A percentile compares a stretch with the other conserved stretches of the same genome.
Conservation (phyloP, 2,329 filamentous ascomycete species). For the Pestalotiopsis sp. region DNA sequence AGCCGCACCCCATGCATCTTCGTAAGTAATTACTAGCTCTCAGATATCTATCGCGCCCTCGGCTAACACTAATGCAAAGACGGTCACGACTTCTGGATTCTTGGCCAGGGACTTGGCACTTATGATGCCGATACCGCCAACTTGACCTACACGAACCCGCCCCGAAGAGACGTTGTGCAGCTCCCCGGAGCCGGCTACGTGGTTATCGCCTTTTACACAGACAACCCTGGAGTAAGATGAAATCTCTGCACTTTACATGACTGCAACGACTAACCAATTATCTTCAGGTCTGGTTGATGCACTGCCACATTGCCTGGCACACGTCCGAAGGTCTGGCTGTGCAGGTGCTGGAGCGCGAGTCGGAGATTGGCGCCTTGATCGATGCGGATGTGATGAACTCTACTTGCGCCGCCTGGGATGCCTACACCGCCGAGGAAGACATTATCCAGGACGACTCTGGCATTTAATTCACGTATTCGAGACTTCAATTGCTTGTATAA, state of each 20-base stretch:
- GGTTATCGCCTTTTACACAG: conserved; percentile 50
- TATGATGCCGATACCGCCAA: conserved; percentile 30
- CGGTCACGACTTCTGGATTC: conserved; percentile 43
- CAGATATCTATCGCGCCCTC: neutral
- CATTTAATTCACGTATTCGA: conserved; percentile 23
- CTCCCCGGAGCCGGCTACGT: conserved; percentile 48
- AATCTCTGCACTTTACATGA: neutral
- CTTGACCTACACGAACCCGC: conserved; percentile 44
- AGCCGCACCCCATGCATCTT: conserved; percentile 42
- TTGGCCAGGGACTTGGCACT: conserved; percentile 33
- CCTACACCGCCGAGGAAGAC: conserved; percentile 23
- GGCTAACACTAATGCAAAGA: conserved; percentile 20
- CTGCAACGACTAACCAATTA: neutral
- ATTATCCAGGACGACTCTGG: conserved; percentile 32
- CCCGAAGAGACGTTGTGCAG: conserved; percentile 50
- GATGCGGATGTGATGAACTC: conserved; percentile 26
- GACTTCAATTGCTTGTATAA: too few species aligned
- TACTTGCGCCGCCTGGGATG: conserved; percentile 28
- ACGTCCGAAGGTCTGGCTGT: conserved; percentile 50
- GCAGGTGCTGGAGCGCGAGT: conserved; percentile 48
- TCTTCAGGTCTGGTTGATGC: conserved; percentile 12
- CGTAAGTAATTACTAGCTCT: conserved; percentile 26
- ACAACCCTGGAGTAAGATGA: conserved; percentile 49
- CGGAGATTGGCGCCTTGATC: conserved; percentile 27
- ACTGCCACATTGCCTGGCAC: conserved; percentile 53